A percentile compares a stretch with the other conserved stretches of the same genome.
phyloP scores from a whole-genome alignment of 2,329 filamentous ascomycete genomes.

The Xylariaceae sp. region DNA sequence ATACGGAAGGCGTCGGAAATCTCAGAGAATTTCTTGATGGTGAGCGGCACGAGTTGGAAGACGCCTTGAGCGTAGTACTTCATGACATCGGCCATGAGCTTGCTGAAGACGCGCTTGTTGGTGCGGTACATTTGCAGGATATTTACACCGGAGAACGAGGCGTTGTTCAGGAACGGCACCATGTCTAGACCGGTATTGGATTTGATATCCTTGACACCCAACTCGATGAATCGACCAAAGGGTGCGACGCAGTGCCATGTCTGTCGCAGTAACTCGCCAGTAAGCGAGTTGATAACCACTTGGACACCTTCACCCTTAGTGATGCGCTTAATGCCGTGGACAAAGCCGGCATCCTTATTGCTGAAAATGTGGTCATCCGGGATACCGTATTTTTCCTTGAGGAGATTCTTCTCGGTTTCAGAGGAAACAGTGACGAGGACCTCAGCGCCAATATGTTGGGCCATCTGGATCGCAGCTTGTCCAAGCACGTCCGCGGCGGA shows the following conservation, averaged over 20 bases:
- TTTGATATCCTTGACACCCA: constrained; percentile 28
- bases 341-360: constrained; percentile 27
- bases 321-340: constrained; percentile 28
- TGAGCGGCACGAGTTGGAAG: constrained; percentile 26
- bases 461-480: constrained; percentile 26
- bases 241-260: constrained; percentile 30
- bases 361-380: constrained; percentile 27
- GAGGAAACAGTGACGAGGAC: constrained; percentile 27
- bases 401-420: constrained; percentile 26
- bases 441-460: constrained; percentile 26
- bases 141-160: constrained; percentile 27
- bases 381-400: constrained; percentile 24
- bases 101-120: constrained; percentile 24
- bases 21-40: constrained; percentile 28
- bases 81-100: constrained; percentile 25
- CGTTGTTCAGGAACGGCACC: constrained; percentile 28
- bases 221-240: constrained; percentile 27
- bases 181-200: constrained; percentile 29
- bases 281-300: constrained; percentile 26
- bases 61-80: constrained; percentile 23
- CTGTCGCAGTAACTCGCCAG: constrained; percentile 25
- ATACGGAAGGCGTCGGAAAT: constrained; percentile 27
- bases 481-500: constrained; percentile 26
- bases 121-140: constrained; percentile 29
- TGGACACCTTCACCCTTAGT: constrained; percentile 25